These are phyloP conservation scores for Candida multigemmis DNA, from an alignment of 805 yeast genomes.

Conservation along the genomic window DNA sequence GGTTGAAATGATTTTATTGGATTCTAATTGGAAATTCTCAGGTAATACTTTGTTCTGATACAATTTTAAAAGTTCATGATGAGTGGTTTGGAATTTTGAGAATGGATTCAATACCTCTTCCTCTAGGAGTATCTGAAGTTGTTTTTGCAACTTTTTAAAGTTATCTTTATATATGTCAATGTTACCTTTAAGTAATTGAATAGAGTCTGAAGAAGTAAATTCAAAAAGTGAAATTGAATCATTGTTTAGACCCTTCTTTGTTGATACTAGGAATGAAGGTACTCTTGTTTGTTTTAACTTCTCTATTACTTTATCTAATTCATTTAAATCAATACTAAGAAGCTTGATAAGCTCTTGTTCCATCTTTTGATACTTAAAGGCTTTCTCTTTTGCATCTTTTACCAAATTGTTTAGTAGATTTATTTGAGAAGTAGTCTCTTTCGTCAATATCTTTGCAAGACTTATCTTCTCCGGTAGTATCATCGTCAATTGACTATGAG, in stretches of 20 bases:
- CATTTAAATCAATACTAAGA: conserved; percentile 14
- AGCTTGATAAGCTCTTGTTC: no score
- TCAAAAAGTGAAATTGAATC: conserved; percentile 12
- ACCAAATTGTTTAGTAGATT: conserved; percentile 6
- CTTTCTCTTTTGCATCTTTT: conserved; percentile 6
- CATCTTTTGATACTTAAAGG: conserved; percentile 4
- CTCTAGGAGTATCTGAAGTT: conserved; percentile 8
- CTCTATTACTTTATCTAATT: conserved; percentile 14
- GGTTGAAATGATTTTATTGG: conserved; percentile 10
- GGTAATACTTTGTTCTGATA: conserved; percentile 5
- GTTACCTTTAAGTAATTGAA: conserved; percentile 14
- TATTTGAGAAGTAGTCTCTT: conserved; percentile 3
- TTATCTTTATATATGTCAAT: conserved; percentile 18
- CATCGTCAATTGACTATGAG: conserved; percentile 11
- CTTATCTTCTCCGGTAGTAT: conserved; percentile 14
- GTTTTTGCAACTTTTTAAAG: conserved; percentile 9
- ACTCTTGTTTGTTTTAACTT: conserved; percentile 16
- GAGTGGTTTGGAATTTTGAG: conserved; percentile 7
- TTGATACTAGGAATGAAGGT: conserved; percentile 11
- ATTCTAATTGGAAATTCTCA: conserved; percentile 5
- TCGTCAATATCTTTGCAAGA: conserved; percentile 5
- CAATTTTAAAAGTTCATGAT: conserved; percentile 10
- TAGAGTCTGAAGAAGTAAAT: conserved; percentile 25
- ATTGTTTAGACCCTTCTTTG: conserved; percentile 1
- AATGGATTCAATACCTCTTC: conserved; percentile 9